Evolutionary conservation across 495 filamentous ascomycete species (phyloP), one percentile per base, ranked within the genome.

Genomic region (Trichodelitschia bisporula): DNA sequence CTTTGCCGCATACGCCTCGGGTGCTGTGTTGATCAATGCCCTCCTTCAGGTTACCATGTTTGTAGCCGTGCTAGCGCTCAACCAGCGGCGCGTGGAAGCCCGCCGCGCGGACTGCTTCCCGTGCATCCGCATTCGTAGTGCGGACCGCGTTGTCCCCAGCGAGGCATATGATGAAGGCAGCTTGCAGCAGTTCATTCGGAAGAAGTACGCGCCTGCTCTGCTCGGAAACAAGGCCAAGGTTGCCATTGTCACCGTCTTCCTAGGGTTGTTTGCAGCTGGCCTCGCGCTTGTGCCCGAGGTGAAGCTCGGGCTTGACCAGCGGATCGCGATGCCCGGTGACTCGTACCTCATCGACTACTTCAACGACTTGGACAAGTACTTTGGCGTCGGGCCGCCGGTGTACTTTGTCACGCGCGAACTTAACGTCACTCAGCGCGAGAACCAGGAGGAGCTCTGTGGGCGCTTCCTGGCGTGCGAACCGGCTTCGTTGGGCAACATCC

Each of bases 11-110:
- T 97, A 97, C 49, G 86, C 86, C 1, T 82, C 86, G 11, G 86
- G 86, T 19, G 86, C 86, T 4, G 89, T 97, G 8, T 73, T 93
- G 40, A 83, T 97, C 58, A 97, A 97, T 43, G 86, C 89, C 4
- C 42, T 95, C 18, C 53, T 97, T 14, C 86, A 97, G 46, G 68
- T 93, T 32, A 97, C 86, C 5, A 83, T 93, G 69, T 97, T 97
- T 40, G 64, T 93, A 23, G 73, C 86, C 9, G 74, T 93, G 2
- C 65, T 97, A 10, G 69, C 79, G 16, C 59, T 92, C 30, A 95
- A 95, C 42, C 86, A 97, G 47, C 62, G 64, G 40, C 62, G 86
- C 8, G 79, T 82, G 0, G 80, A 95, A 39, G 69, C 71, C 35
- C 61, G 71, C 17, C 68, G 84, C 19, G 77, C 78, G n/a, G 89